Evolutionary conservation across 176 grass and related monocot genomes (phyloP).

Genomic region (Carex pumila): DNA sequence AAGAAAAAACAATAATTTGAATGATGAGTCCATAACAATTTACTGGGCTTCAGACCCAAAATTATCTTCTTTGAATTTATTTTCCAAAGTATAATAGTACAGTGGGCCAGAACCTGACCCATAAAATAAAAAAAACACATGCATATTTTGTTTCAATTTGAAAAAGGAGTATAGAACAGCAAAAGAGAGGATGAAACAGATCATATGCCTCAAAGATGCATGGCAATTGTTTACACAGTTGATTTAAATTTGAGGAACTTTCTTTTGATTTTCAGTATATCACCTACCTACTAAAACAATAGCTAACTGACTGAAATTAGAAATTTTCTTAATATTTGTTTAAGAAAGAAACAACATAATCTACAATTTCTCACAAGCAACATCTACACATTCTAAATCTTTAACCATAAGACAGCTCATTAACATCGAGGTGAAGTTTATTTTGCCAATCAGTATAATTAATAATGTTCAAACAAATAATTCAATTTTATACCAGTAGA

Average conservation of each 20-base stretch:
- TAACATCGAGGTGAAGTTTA: too few relatives aligned
- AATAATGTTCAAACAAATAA: too few relatives aligned
- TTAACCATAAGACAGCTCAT: not conserved
- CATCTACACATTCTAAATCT: not conserved
- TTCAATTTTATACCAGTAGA: too few relatives aligned
- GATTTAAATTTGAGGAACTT: too few relatives aligned
- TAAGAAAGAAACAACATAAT: not conserved
- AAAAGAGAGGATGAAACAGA: too few relatives aligned
- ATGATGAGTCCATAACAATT: not conserved
- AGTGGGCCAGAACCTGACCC: not conserved
- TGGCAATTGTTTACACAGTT: too few relatives aligned
- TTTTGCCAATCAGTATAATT: too few relatives aligned
- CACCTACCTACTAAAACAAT: not conserved
- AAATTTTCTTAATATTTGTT: too few relatives aligned
- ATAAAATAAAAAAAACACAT: not conserved
- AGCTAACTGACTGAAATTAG: too few relatives aligned
- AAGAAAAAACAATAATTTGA: too few relatives aligned
- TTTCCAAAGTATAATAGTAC: not conserved
- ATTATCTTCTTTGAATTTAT: not conserved
- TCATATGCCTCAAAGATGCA: too few relatives aligned
- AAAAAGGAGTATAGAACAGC: not conserved
- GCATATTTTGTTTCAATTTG: too few relatives aligned
- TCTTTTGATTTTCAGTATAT: not conserved
- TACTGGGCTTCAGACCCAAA: not conserved
- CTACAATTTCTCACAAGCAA: not conserved